These are phyloP conservation scores for Breynia disticha DNA, from an alignment of 441 rosid species.

Conservation along the genomic window DNA sequence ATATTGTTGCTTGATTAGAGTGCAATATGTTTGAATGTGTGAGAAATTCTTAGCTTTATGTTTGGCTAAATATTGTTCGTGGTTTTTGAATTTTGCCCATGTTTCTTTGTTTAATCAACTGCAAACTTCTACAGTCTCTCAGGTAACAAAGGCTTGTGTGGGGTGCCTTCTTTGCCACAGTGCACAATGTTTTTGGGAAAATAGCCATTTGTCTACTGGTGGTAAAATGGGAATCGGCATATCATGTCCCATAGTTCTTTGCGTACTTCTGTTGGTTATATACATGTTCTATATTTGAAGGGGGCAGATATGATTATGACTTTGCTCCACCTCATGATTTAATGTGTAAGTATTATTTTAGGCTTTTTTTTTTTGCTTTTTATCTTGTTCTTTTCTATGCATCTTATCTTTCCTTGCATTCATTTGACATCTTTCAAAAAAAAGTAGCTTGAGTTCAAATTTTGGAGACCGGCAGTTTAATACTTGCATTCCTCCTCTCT, in stretches of 20 bases:
- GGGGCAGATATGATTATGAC: constrained; percentile 71
- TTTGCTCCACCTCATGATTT: constrained; percentile 85
- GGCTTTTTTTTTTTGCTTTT: background rate
- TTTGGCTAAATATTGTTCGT: background rate
- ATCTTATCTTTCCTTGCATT: background rate
- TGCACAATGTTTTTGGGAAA: constrained; percentile 82
- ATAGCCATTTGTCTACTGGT: constrained; percentile 70
- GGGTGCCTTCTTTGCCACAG: constrained; percentile 60
- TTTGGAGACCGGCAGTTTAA: too few relatives aligned
- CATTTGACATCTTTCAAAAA: background rate
- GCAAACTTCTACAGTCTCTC: constrained; percentile 51
- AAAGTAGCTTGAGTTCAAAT: too few relatives aligned
- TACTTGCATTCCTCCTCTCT: too few relatives aligned
- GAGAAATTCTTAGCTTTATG: background rate
- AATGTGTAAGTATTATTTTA: constrained; percentile 50
- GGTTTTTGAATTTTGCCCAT: constrained; percentile 1
- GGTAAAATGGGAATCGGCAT: constrained; percentile 70
- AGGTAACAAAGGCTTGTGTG: constrained; percentile 92
- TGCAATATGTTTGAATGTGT: background rate
- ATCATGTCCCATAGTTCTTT: constrained; percentile 38
- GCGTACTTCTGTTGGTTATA: constrained; percentile 33
- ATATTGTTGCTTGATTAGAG: too few relatives aligned
- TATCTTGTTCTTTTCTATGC: background rate
- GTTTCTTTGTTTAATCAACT: background rate
- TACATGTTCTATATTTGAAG: constrained; percentile 59